Evolutionary conservation across 2,329 filamentous ascomycete genomes (phyloP).

Genomic region (Fusarium fujikuroi): DNA sequence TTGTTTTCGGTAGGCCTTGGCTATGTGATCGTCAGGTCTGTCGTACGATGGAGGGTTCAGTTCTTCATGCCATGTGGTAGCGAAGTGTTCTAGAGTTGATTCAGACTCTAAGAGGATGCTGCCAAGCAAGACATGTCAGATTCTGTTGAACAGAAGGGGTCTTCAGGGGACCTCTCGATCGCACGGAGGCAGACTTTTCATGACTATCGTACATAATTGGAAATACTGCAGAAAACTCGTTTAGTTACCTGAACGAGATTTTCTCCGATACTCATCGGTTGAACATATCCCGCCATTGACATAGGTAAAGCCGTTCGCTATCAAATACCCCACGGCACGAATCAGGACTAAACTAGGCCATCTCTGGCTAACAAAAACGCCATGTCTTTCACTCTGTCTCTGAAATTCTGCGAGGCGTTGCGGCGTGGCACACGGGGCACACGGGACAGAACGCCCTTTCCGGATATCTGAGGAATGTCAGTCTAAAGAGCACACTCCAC

Average conservation of each 20-base stretch:
- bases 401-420: background rate
- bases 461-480: constrained; percentile 6
- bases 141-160: background rate
- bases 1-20: background rate
- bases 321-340: no score
- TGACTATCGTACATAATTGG: background rate
- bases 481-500: background rate
- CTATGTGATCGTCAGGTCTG: background rate
- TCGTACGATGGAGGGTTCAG: constrained; percentile 1
- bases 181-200: background rate
- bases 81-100: background rate
- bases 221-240: no score
- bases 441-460: background rate
- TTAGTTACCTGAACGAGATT: fast-evolving
- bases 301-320: background rate
- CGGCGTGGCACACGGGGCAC: background rate
- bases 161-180: no score
- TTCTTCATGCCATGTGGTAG: background rate
- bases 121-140: background rate
- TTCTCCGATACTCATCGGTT: background rate
- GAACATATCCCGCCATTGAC: background rate
- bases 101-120: no score
- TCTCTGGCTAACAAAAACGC: no score
- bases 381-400: background rate
- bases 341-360: no score